Evolutionary conservation across 371 early-diverging fungal genomes (phyloP), one percentile per base, ranked within the genome.

Genomic region (Dichotomocladium elegans): DNA sequence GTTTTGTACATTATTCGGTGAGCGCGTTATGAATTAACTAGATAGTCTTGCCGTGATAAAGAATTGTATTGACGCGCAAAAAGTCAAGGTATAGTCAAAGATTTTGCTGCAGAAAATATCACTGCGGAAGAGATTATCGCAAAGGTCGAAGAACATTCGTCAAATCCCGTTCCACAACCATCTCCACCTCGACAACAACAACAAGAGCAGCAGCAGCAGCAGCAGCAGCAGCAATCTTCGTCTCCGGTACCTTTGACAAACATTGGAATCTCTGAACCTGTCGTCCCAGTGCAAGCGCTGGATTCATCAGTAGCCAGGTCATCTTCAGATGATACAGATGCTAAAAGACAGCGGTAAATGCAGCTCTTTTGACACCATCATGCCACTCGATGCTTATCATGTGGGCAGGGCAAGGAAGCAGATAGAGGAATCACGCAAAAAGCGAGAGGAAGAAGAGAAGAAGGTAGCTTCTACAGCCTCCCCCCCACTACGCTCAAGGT

Each of bases 401-500:
- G 42, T 1, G 28, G 2, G 4, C 53, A 74, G 75, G 34, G 24
- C 72, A 4, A 62, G 61, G 45, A 59, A 62, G 17, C 67, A 72
- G 33, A 59, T 75, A 43, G 72, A 72, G 47, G 52, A 63, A 27
- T 61, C 60, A 15, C 58, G 68, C 12, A 65, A 63, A 62, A 57
- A 67, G 26, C 58, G 70, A 1, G 64, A 57, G 14, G 70, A 72
- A 42, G 51, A 49, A 11, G 72, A 75, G 45, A 60, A 61, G 42
- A 47, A 61, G 47, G 70, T 65, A 62, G n/a, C 9, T 17, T n/a
- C n/a, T n/a, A n/a, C n/a, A n/a, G n/a, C n/a, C n/a, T n/a, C n/a
- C n/a, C n/a, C n/a, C n/a, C n/a, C n/a, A n/a, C n/a, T n/a, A n/a
- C n/a, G n/a, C n/a, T n/a, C n/a, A n/a, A n/a, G n/a, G n/a, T n/a